Base-by-base conservation (phyloP, 2,329 filamentous ascomycete genomes). In the Xylaria arbuscula region DNA sequence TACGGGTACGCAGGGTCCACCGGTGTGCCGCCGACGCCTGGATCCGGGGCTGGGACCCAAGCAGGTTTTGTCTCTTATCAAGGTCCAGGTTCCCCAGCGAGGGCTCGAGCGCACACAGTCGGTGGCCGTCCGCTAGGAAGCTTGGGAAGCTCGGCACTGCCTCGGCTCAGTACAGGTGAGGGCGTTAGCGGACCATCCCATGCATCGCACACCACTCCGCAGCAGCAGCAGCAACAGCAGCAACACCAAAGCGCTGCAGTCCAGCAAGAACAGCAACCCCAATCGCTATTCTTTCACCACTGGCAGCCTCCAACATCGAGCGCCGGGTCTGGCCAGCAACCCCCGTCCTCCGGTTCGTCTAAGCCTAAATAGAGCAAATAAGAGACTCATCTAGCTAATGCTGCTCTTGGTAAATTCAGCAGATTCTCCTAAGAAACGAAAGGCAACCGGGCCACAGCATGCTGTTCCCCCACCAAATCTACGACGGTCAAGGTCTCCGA, bases 261-360 rank as follows among this genome's bases (percentile, higher is more conserved):
- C 67, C 88, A 90, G 74, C 87, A 91, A 72, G 88, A 89, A 55
- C 81, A 88, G 53, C 84, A 90, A 71, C 93, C 92, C 48, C 89
- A 91, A 0, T 92, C 90, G 24, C 92, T 97, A 56, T 96, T 93
- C 80, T 97, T 97, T 78, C 93, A 97, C 77, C 93, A 97, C 78
- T 97, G 94, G 93, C 92, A 95, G 68, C 94, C 94, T 54, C 94
- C 94, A 15, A 87, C 85, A 24, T 87, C 89, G 70, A 87, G 92
- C 80, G 83, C 85, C 72, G 82, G 84, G 78, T 84, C 87, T 66
- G 88, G 89, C 75, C 90, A 92, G 78, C 91, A 92, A 69, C 88
- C 87, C 76, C 92, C 91, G 70, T 91, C 92, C 83, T 91, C 92
- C 83, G 90, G 91, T 88, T 91, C 88, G 89, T 89, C 84, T 80